Evolutionary conservation across 2,329 filamentous ascomycete genomes (phyloP).

Genomic region (Aspergillus amoenus): DNA sequence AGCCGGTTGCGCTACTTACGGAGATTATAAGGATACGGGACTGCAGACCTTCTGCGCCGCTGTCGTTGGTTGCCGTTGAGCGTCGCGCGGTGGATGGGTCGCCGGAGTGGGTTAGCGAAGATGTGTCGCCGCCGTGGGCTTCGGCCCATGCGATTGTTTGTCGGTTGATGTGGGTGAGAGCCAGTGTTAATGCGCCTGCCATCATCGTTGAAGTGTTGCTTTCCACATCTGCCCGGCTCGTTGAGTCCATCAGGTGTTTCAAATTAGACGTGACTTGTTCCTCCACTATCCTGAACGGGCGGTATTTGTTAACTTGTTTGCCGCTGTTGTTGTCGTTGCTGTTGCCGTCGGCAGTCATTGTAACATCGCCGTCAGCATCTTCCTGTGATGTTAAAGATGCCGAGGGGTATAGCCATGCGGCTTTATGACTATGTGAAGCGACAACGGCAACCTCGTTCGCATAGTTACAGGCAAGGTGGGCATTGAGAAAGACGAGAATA

Average conservation of each 20-base stretch:
- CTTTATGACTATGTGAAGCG: constrained; percentile 82
- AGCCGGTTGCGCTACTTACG: constrained; percentile 83
- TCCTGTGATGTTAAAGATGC: constrained; percentile 13
- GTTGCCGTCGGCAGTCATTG: constrained; percentile 53
- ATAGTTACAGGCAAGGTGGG: constrained; percentile 90
- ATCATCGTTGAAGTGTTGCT: constrained; percentile 76
- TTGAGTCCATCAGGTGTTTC: constrained; percentile 68
- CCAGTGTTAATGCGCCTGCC: constrained; percentile 85
- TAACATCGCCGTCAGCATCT: constrained; percentile 51
- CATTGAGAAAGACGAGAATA: constrained; percentile 94
- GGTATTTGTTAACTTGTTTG: constrained; percentile 79
- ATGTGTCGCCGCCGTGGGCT: constrained; percentile 51
- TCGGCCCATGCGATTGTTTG: constrained; percentile 65
- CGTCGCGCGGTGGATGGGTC: constrained; percentile 22
- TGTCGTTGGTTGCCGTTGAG: constrained; percentile 14
- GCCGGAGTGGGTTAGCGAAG: constrained; percentile 33
- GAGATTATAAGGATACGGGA: constrained; percentile 87
- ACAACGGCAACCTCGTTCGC: constrained; percentile 90
- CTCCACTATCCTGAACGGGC: constrained; percentile 86
- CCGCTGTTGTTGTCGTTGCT: constrained; percentile 24
- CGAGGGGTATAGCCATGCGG: constrained; percentile 84
- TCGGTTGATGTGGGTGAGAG: constrained; percentile 88
- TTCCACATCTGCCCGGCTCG: constrained; percentile 60
- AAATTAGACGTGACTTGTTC: constrained; percentile 74
- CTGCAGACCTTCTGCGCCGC: constrained; percentile 54